Base-by-base conservation (phyloP, 208 protist genomes). In the Spongospora subterranea region DNA sequence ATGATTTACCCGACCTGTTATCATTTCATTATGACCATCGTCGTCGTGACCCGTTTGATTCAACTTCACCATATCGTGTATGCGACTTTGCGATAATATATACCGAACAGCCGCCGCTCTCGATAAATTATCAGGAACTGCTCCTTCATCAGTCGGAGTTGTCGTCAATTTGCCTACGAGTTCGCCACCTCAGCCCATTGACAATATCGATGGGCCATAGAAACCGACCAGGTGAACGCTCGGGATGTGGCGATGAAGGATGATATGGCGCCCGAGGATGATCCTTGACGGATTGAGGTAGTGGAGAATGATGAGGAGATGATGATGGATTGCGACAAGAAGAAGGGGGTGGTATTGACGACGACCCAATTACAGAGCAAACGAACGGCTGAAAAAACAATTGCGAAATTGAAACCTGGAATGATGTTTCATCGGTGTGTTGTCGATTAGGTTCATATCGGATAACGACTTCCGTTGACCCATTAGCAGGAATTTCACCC, bases 381-480 rank as follows among this genome's bases (percentile, higher is more conserved):
- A 82, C 13, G n/a, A 82, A 82, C 71, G 71, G 71, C 71, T 82
- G 11, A n/a, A 82, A 82, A 13, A 43, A 35, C 35, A 82, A 35
- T n/a, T 82, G 17, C n/a, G 71, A 82, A 17, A 82, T 82, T 13
- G 6, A n/a, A n/a, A 82, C 71, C 71, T 82, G 71, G n/a, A 82
- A 82, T n/a, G n/a, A 35, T 20, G 35, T 20, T n/a, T 82, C 71
- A 13, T 13, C n/a, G 17, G 71, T 82, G 13, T 82, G 71, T 6
- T n/a, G n/a, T 20, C 35, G 71, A 6, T 39, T 6, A 6, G 71
- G 71, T 20, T 35, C 11, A n/a, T 82, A 82, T n/a, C n/a, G 71
- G 6, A 82, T 43, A n/a, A n/a, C 35, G n/a, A 82, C n/a, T 6
- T 35, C 71, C 17, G 35, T 43, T 13, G 6, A 35, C 11, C 71